Evolutionary conservation across 2,329 filamentous ascomycete genomes (phyloP).

Genomic region (Coniosporium tulheliwenetii): DNA sequence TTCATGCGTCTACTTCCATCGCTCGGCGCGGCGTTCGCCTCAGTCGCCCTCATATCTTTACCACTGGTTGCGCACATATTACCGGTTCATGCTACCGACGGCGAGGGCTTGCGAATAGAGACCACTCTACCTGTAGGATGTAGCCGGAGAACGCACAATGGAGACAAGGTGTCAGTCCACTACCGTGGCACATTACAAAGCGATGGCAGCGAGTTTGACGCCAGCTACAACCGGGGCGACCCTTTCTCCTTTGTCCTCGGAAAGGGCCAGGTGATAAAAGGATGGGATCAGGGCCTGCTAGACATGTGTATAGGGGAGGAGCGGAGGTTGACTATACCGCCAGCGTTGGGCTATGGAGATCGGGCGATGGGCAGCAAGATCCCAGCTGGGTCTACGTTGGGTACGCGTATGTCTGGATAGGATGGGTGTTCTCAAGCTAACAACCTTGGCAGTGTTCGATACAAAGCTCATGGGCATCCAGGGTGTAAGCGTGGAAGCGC

Average conservation of each 20-base stretch:
- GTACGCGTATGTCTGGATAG: constrained; percentile 26
- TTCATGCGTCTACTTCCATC: background rate
- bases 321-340: constrained; percentile 75
- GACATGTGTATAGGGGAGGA: constrained; percentile 97
- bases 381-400: constrained; percentile 61
- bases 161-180: constrained; percentile 31
- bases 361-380: constrained; percentile 57
- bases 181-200: constrained; percentile 33
- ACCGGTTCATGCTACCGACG: background rate
- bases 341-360: constrained; percentile 68
- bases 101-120: constrained; percentile 20
- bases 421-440: constrained; percentile 5
- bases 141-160: constrained; percentile 25
- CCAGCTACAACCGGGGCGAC: constrained; percentile 57
- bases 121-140: constrained; percentile 25
- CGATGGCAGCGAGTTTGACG: constrained; percentile 69
- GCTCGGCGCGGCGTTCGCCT: background rate
- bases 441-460: constrained; percentile 53
- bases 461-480: constrained; percentile 77
- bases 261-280: constrained; percentile 71
- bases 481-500: constrained; percentile 35
- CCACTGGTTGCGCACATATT: background rate
- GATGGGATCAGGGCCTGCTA: constrained; percentile 81
- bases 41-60: background rate
- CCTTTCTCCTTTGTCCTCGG: constrained; percentile 75